Conservation (phyloP, 1,284 basidiomycete genomes). For the Boletellus sp. region DNA sequence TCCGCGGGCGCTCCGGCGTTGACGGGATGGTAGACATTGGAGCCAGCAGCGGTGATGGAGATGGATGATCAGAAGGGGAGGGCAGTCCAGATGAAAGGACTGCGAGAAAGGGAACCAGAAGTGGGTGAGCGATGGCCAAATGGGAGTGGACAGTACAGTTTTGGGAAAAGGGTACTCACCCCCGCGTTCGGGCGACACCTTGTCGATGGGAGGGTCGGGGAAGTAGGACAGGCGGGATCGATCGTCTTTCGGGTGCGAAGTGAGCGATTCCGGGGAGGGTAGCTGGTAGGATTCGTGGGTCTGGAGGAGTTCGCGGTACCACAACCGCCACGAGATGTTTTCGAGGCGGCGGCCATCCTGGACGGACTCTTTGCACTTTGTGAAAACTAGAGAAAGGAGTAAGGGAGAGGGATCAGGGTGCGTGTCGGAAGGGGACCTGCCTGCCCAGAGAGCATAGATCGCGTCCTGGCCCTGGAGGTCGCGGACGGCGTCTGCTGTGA, state of each 20-base stretch:
- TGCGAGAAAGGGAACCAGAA: slow-evolving; percentile 18
- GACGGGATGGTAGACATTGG: slow-evolving; percentile 20
- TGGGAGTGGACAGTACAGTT: slow-evolving; percentile 6
- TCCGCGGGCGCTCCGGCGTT: slow-evolving; percentile 31
- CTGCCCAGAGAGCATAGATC: slow-evolving; percentile 57
- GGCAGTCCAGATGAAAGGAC: slow-evolving; percentile 23
- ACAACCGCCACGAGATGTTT: slow-evolving; percentile 83
- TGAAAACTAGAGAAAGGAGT: slow-evolving; percentile 59
- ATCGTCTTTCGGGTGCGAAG: slow-evolving; percentile 23
- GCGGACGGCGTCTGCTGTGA: slow-evolving; percentile 59
- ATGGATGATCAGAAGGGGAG: slow-evolving; percentile 30
- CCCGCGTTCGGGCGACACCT: slow-evolving; percentile 9
- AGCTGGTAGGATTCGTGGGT: slow-evolving; percentile 29
- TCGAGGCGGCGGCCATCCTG: slow-evolving; percentile 76
- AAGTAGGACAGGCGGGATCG: slow-evolving; percentile 27
- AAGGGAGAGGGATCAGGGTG: not conserved
- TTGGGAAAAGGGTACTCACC: slow-evolving; percentile 20
- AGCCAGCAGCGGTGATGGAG: slow-evolving; percentile 27
- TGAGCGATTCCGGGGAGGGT: slow-evolving; percentile 33
- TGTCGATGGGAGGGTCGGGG: slow-evolving; percentile 8
- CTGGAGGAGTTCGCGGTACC: slow-evolving; percentile 63
- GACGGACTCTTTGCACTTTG: slow-evolving; percentile 76
- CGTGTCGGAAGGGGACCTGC: slow-evolving; percentile 33
- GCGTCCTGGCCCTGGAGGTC: slow-evolving; percentile 66
- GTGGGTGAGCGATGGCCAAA: slow-evolving; percentile 16